phyloP scores from a whole-genome alignment of 345 rosid genomes.

The Cochlearia excelsa region DNA sequence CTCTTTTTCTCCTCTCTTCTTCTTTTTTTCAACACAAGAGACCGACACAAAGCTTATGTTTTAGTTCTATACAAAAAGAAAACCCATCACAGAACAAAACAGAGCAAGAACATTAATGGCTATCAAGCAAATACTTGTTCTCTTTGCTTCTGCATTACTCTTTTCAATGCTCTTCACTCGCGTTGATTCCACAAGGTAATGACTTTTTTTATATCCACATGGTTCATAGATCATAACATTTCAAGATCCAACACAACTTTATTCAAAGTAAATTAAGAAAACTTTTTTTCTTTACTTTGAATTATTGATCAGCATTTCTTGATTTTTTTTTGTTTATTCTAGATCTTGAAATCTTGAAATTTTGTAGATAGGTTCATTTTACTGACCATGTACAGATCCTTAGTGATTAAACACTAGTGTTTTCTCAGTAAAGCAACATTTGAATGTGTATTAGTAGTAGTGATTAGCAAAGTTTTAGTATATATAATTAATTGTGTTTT shows the following conservation, averaged over 20 bases:
- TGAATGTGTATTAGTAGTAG: conserved; percentile 3
- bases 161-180: conserved; percentile 38
- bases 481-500: background rate
- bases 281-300: background rate
- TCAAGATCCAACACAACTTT: conserved; percentile 8
- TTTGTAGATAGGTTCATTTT: no score
- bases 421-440: background rate
- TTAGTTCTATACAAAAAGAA: background rate
- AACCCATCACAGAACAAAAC: background rate
- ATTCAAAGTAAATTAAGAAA: conserved; percentile 1
- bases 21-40: conserved; percentile 19
- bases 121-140: conserved; percentile 36
- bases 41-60: conserved; percentile 32
- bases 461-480: background rate
- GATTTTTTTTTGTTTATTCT: background rate
- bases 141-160: conserved; percentile 40
- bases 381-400: no score
- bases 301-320: conserved; percentile 11
- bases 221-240: conserved; percentile 9
- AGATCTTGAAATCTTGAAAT: background rate
- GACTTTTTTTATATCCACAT: conserved; percentile 13
- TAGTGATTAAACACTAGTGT: background rate
- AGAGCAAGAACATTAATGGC: conserved; percentile 32
- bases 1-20: conserved; percentile 4
- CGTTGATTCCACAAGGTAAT: conserved; percentile 41